These are phyloP conservation scores for Suillus cothurnatus DNA, from an alignment of 768 basidiomycete genomes.

Conservation along the genomic window DNA sequence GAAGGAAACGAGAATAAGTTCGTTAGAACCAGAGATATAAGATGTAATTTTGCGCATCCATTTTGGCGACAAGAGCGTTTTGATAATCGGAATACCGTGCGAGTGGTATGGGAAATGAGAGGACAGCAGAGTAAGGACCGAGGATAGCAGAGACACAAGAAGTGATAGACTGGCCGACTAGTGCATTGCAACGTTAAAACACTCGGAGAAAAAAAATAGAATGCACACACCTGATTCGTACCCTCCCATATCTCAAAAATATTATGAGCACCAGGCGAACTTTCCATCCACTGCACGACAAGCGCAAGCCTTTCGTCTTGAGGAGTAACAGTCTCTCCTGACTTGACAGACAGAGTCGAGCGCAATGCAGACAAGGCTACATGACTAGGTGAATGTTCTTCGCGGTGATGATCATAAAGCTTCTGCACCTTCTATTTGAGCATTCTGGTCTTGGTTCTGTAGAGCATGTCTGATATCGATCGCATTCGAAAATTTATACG, in stretches of 20 bases:
- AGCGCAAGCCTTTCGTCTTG: slow-evolving; percentile 64
- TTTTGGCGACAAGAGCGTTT: slow-evolving; percentile 54
- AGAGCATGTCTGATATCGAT: slow-evolving; percentile 27
- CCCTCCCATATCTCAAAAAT: slow-evolving; percentile 66
- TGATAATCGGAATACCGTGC: slow-evolving; percentile 63
- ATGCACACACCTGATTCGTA: slow-evolving; percentile 46
- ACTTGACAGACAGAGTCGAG: slow-evolving; percentile 60
- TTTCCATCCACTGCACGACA: slow-evolving; percentile 63
- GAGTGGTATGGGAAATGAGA: slow-evolving; percentile 70
- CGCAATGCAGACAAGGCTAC: slow-evolving; percentile 54
- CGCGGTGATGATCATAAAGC: neutral
- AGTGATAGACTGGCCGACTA: slow-evolving; percentile 46
- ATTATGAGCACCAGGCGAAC: slow-evolving; percentile 56
- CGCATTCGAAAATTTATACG: slow-evolving; percentile 20
- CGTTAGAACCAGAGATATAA: slow-evolving; percentile 62
- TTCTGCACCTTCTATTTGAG: slow-evolving; percentile 26
- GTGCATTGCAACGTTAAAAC: neutral
- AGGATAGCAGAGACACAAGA: slow-evolving; percentile 55
- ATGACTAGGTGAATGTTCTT: neutral
- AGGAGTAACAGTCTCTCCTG: slow-evolving; percentile 50
- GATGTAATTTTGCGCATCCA: slow-evolving; percentile 61
- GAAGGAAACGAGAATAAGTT: slow-evolving; percentile 65
- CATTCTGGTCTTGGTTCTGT: slow-evolving; percentile 16
- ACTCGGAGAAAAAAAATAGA: neutral
- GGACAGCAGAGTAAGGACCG: slow-evolving; percentile 63